Evolutionary conservation across 305 asterid genomes (phyloP).

Genomic region (Fraxinus sp.): DNA sequence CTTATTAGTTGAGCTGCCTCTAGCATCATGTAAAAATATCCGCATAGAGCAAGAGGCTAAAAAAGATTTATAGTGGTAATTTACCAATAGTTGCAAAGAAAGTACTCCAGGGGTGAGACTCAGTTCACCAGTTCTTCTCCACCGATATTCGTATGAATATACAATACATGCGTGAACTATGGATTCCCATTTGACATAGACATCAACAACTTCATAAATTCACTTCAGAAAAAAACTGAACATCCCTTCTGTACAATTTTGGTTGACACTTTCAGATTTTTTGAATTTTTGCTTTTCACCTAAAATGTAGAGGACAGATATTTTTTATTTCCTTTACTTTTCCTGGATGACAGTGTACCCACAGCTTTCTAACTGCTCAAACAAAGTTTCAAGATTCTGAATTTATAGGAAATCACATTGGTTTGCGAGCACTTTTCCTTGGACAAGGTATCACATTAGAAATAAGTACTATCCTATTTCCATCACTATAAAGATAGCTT

Average conservation of each 20-base stretch:
- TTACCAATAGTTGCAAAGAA: neutral
- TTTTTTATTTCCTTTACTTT: neutral
- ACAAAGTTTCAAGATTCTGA: neutral
- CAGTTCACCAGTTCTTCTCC: neutral
- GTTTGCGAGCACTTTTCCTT: neutral
- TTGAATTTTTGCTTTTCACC: neutral
- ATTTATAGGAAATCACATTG: neutral
- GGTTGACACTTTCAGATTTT: neutral
- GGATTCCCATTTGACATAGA: neutral
- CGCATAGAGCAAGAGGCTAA: neutral
- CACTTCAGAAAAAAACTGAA: neutral
- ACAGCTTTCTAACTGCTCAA: neutral
- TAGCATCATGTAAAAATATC: neutral
- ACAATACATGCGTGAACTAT: neutral
- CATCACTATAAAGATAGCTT: neutral
- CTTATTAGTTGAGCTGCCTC: neutral
- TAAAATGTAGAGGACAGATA: neutral
- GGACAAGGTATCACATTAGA: neutral
- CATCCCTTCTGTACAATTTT: neutral
- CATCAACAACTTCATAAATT: neutral
- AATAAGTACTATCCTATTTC: neutral
- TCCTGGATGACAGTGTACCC: neutral
- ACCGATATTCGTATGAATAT: neutral
- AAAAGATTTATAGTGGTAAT: neutral
- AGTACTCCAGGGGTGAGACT: neutral